Evolutionary conservation across 23 red algal genomes (phyloP).

Genomic region (Gracilaria domingensis): DNA sequence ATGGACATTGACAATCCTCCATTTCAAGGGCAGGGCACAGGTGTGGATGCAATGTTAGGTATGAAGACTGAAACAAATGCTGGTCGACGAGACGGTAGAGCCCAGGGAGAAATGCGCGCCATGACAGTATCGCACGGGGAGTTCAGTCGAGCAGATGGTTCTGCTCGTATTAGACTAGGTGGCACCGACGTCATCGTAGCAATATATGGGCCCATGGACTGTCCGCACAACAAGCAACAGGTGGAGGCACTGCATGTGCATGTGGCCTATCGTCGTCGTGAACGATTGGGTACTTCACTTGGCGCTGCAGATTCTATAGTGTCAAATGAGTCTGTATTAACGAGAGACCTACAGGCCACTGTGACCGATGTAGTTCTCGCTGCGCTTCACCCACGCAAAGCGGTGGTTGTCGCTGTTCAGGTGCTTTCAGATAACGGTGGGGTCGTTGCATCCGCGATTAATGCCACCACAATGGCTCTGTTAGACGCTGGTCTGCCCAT

Average conservation of each 20-base stretch:
- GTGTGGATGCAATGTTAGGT: slow-evolving; percentile 38
- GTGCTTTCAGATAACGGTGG: slow-evolving; percentile 81
- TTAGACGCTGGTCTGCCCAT: slow-evolving; percentile 81
- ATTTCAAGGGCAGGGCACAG: slow-evolving; percentile 13
- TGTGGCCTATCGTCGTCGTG: slow-evolving; percentile 56
- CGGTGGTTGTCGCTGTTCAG: slow-evolving; percentile 80
- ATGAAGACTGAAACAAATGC: slow-evolving; percentile 23
- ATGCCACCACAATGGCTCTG: slow-evolving; percentile 79
- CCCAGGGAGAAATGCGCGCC: slow-evolving; percentile 67
- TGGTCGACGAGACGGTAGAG: slow-evolving; percentile 77
- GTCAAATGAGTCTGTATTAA: slow-evolving; percentile 14
- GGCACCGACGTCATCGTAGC: slow-evolving; percentile 83
- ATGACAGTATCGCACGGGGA: slow-evolving; percentile 56
- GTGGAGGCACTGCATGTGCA: slow-evolving; percentile 58
- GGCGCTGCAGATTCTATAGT: background rate
- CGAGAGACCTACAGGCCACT: slow-evolving; percentile 26
- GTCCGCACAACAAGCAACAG: slow-evolving; percentile 39
- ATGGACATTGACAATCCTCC: slow-evolving; percentile 31
- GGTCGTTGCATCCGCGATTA: slow-evolving; percentile 70
- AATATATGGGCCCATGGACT: slow-evolving; percentile 85
- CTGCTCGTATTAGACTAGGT: slow-evolving; percentile 57
- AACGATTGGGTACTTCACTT: background rate
- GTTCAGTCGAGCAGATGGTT: slow-evolving; percentile 80
- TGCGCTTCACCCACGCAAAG: slow-evolving; percentile 41
- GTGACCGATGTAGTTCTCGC: slow-evolving; percentile 36